Evolutionary conservation across 345 rosid genomes (phyloP).

Genomic region (Gossypium longicalyx): DNA sequence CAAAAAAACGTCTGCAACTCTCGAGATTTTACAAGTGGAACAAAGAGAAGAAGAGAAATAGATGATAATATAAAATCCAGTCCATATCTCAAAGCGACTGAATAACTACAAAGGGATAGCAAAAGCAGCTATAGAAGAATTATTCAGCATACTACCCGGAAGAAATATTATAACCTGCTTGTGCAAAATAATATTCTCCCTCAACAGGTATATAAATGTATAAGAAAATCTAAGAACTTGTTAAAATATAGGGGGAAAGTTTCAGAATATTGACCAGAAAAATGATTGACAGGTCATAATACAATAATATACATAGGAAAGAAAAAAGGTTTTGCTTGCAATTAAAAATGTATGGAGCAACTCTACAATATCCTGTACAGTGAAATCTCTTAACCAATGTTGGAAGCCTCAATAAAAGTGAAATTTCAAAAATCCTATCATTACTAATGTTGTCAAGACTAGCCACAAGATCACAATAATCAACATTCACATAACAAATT

Average conservation of each 20-base stretch:
- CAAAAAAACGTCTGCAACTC: slow-evolving; percentile 27
- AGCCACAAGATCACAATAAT: background rate
- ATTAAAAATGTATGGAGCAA: background rate
- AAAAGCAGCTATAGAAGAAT: background rate
- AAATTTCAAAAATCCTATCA: background rate
- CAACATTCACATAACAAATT: background rate
- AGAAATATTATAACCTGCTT: background rate
- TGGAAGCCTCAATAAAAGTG: background rate
- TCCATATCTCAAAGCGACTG: slow-evolving; percentile 12
- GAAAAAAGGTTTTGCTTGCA: background rate
- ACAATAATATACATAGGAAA: background rate
- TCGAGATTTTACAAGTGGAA: slow-evolving; percentile 23
- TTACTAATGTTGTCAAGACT: background rate
- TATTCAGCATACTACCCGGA: background rate
- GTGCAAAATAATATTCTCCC: background rate
- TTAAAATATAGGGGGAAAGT: background rate
- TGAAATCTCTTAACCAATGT: background rate
- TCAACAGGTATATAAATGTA: background rate
- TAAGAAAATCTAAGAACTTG: background rate
- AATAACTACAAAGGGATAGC: background rate
- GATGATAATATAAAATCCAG: slow-evolving; percentile 10
- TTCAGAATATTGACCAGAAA: background rate
- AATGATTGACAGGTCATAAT: background rate
- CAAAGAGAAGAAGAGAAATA: slow-evolving; percentile 6
- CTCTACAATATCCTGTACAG: background rate